Percentiles rank a stretch among this genome's conserved stretches.
These are phyloP conservation scores for Ascosphaera apis DNA, from an alignment of 2,329 filamentous ascomycete genomes.

Conservation along the genomic window DNA sequence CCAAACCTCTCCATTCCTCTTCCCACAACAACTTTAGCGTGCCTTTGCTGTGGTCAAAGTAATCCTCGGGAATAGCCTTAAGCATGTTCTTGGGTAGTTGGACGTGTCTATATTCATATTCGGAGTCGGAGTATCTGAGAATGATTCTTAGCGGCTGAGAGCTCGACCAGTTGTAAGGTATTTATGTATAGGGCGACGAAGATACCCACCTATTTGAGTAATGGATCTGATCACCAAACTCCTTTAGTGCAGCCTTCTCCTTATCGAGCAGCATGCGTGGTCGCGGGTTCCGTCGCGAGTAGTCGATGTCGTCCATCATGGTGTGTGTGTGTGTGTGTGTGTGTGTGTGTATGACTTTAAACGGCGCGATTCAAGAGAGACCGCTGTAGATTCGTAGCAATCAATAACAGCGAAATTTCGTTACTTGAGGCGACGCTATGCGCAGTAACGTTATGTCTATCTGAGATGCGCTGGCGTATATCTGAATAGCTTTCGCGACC, in stretches of 20 bases:
- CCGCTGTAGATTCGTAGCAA: no score
- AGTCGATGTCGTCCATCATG: slow-evolving; percentile 40
- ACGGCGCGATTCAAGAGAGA: no score
- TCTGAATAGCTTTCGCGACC: no score
- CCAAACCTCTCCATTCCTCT: slow-evolving; percentile 90
- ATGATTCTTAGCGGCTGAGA: no score
- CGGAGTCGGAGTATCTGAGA: slow-evolving; percentile 79
- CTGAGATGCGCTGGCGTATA: no score
- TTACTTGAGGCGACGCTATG: no score
- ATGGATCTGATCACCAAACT: slow-evolving; percentile 83
- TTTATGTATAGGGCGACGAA: slow-evolving; percentile 1
- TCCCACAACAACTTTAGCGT: slow-evolving; percentile 95
- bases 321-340: no score
- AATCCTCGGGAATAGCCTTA: slow-evolving; percentile 85
- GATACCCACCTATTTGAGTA: slow-evolving; percentile 63
- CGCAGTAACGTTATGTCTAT: no score
- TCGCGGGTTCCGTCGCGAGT: slow-evolving; percentile 62
- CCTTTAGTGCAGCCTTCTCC: slow-evolving; percentile 66
- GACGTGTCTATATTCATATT: slow-evolving; percentile 94
- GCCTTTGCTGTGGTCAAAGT: slow-evolving; percentile 70
- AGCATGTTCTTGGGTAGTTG: slow-evolving; percentile 97
- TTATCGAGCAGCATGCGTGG: slow-evolving; percentile 57
- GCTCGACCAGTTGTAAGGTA: no score
- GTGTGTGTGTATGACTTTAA: no score
- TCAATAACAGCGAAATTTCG: no score